phyloP scores from a whole-genome alignment of 108 stramenopile species.

The Nitzschia putrida region DNA sequence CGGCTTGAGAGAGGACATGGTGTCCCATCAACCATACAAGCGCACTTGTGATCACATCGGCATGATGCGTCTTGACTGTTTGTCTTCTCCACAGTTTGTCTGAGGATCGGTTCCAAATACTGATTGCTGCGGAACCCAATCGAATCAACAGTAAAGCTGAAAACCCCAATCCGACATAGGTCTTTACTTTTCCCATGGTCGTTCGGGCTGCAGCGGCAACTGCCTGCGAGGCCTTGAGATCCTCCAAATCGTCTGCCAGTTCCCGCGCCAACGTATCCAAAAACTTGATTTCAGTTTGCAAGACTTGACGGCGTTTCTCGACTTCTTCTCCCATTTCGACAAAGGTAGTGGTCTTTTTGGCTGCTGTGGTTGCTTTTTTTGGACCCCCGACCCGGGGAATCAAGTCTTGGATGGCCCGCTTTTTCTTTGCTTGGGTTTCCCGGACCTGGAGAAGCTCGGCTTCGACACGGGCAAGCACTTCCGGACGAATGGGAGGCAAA shows the following conservation, averaged over 20 bases:
- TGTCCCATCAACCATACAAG: constrained; percentile 72
- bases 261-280: constrained; percentile 64
- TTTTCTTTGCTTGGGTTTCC: constrained; percentile 27
- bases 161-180: constrained; percentile 60
- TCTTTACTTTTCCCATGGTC: constrained; percentile 43
- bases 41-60: constrained; percentile 59
- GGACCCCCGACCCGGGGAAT: constrained; percentile 1
- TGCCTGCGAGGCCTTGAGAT: constrained; percentile 63
- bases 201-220: constrained; percentile 63
- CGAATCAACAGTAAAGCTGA: constrained; percentile 66
- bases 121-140: constrained; percentile 42
- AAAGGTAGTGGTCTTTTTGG: constrained; percentile 12
- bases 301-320: constrained; percentile 40
- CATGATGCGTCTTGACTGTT: not conserved
- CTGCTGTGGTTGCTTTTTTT: not conserved
- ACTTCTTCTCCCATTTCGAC: constrained; percentile 43
- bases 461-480: constrained; percentile 53
- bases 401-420: constrained; percentile 12
- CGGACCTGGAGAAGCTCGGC: constrained; percentile 42
- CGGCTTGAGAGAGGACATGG: constrained; percentile 50
- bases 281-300: constrained; percentile 59
- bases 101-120: constrained; percentile 30
- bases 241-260: constrained; percentile 63
- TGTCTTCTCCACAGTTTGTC: not conserved
- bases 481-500: constrained; percentile 53